A percentile compares a stretch with the other conserved stretches of the same genome.
Evolutionary conservation across 2,329 filamentous ascomycete species (phyloP).

Genomic region (Calonectria multiphialidica): DNA sequence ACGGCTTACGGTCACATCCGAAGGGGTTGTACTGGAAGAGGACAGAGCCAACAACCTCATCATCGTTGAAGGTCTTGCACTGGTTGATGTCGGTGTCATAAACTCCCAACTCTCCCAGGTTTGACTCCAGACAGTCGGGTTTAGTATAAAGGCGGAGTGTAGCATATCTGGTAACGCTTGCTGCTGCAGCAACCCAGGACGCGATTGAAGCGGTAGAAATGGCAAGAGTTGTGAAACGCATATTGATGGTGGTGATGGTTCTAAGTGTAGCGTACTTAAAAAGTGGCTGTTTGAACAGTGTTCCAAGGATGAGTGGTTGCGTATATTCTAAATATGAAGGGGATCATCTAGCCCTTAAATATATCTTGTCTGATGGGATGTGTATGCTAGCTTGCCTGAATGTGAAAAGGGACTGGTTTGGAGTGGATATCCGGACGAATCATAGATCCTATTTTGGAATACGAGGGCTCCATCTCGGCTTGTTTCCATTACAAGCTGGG

Average conservation of each 20-base stretch:
- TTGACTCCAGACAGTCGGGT: slow-evolving; percentile 6
- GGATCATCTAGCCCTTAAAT: not conserved
- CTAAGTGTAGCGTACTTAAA: not conserved
- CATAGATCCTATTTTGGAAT: not conserved
- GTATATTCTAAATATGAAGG: not conserved
- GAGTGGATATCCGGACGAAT: not conserved
- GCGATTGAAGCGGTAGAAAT: not conserved
- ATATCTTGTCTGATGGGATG: no score
- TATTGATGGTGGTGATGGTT: not conserved
- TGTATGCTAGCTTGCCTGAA: no score
- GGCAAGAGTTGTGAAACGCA: slow-evolving; percentile 6
- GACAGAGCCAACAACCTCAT: not conserved
- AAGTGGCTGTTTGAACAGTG: not conserved
- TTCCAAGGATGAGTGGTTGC: no score
- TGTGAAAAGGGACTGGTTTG: no score
- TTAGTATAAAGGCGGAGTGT: slow-evolving; percentile 11
- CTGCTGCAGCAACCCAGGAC: not conserved
- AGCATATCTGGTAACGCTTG: not conserved
- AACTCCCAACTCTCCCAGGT: slow-evolving; percentile 16
- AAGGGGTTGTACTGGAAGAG: slow-evolving; percentile 2
- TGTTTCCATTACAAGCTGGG: not conserved
- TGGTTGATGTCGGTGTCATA: slow-evolving; percentile 3
- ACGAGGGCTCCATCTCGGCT: not conserved
- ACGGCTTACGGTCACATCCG: not conserved
- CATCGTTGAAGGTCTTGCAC: not conserved